phyloP scores from a whole-genome alignment of 768 basidiomycete species.

The Kwoniella heveanensis region DNA sequence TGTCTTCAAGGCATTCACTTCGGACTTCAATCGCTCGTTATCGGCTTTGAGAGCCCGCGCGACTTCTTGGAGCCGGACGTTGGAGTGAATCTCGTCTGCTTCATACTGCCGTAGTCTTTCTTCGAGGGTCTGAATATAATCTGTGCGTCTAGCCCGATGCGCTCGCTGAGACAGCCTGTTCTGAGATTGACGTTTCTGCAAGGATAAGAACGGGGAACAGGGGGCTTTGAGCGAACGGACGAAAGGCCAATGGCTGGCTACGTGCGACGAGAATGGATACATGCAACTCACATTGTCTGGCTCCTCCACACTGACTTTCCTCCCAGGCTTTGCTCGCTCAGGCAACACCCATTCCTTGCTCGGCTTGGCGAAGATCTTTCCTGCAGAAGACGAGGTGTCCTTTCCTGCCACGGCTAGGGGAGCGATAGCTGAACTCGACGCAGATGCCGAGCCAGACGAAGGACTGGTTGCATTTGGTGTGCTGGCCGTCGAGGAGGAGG shows the following conservation, averaged over 20 bases:
- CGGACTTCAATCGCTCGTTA: conserved; percentile 42
- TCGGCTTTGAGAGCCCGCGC: conserved; percentile 40
- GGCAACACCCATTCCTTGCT: conserved; percentile 56
- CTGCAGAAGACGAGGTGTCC: conserved; percentile 52
- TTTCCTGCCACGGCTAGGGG: conserved; percentile 24
- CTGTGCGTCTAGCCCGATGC: conserved; percentile 43
- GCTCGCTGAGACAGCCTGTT: conserved; percentile 51
- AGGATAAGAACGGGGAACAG: neutral
- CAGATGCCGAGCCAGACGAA: conserved; percentile 1
- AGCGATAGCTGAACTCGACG: neutral
- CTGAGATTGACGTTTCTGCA: conserved; percentile 48
- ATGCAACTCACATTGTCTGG: conserved; percentile 47
- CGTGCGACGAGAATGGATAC: neutral
- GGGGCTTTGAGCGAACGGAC: no score
- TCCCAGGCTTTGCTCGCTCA: conserved; percentile 53
- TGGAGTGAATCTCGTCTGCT: conserved; percentile 49
- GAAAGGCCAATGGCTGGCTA: no score
- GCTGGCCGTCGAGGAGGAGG: conserved; percentile 7
- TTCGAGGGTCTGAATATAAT: conserved; percentile 47
- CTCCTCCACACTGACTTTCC: conserved; percentile 48
- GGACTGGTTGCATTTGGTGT: conserved; percentile 11
- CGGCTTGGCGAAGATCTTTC: conserved; percentile 53
- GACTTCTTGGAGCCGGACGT: conserved; percentile 50
- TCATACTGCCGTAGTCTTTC: conserved; percentile 47
- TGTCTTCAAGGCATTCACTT: conserved; percentile 21